Conservation (phyloP, 257 asterid species). For the Ophiorrhiza pumila region DNA sequence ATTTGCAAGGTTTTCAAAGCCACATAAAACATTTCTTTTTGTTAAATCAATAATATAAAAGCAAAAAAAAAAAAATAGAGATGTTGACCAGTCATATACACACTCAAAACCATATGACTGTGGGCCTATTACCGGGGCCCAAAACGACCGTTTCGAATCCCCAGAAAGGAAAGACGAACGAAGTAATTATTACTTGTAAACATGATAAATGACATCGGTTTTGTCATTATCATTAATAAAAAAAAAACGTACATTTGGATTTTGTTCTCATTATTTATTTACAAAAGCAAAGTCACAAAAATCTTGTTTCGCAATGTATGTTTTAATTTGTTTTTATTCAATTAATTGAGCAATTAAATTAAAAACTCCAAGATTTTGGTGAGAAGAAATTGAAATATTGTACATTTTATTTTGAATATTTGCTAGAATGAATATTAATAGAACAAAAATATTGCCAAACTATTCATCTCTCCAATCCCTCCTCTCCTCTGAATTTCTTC, state of each 20-base stretch:
- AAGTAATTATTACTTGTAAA: constrained; percentile 4
- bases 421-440: not conserved
- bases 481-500: not conserved
- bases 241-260: not conserved
- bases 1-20: not conserved
- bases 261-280: too few relatives aligned
- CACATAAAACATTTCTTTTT: not conserved
- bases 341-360: not conserved
- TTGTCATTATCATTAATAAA: constrained; percentile 3
- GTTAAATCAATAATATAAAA: not conserved
- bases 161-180: not conserved
- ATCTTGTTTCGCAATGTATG: too few relatives aligned
- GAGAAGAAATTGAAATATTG: not conserved
- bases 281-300: too few relatives aligned
- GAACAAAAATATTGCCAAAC: not conserved
- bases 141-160: constrained; percentile 13
- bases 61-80: constrained; percentile 6
- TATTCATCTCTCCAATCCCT: not conserved
- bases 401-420: constrained; percentile 5
- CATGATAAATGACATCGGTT: not conserved
- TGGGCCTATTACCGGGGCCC: not conserved
- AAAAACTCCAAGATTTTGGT: not conserved
- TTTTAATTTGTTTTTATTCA: not conserved
- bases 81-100: constrained; percentile 21
- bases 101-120: constrained; percentile 4